A percentile compares a stretch with the other conserved stretches of the same genome.
These are phyloP conservation scores for Botrytis fabae DNA, from an alignment of 2,329 filamentous ascomycete species.

Conservation along the genomic window DNA sequence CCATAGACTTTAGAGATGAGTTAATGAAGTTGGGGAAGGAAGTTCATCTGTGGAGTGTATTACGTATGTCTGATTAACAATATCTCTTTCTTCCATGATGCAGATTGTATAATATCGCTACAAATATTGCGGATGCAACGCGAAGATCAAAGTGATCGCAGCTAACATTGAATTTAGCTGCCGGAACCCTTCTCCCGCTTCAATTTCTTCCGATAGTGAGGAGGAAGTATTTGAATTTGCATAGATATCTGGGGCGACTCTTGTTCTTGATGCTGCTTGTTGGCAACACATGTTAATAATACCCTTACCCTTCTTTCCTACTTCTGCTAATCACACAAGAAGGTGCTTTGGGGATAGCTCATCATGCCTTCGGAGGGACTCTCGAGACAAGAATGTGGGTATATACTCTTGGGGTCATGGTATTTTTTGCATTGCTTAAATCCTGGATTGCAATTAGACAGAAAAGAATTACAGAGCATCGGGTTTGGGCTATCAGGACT, in stretches of 20 bases:
- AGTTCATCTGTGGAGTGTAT: constrained; percentile 15
- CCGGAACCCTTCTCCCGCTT: constrained; percentile 17
- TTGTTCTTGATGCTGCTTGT: background rate
- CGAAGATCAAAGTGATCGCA: background rate
- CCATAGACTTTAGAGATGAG: background rate
- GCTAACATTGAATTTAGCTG: background rate
- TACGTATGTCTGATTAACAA: background rate
- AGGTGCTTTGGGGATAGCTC: constrained; percentile 13
- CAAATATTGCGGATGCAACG: background rate
- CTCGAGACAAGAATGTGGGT: constrained; percentile 15
- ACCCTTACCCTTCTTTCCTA: background rate
- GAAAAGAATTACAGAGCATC: background rate
- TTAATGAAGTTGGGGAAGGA: constrained; percentile 10
- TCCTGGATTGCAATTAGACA: constrained; percentile 12
- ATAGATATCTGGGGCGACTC: constrained; percentile 3
- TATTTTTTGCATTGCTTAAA: background rate
- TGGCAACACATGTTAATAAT: constrained; percentile 7
- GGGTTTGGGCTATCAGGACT: constrained; percentile 20
- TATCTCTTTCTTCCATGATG: background rate
- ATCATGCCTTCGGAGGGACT: constrained; percentile 8
- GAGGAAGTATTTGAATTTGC: background rate
- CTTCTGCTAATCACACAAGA: background rate
- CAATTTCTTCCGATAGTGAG: constrained; percentile 17
- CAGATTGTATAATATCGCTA: background rate
- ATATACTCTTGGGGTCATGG: constrained; percentile 4